Evolutionary conservation across 352 stramenopile genomes (phyloP).

Genomic region (Pythium aphanidermatum): DNA sequence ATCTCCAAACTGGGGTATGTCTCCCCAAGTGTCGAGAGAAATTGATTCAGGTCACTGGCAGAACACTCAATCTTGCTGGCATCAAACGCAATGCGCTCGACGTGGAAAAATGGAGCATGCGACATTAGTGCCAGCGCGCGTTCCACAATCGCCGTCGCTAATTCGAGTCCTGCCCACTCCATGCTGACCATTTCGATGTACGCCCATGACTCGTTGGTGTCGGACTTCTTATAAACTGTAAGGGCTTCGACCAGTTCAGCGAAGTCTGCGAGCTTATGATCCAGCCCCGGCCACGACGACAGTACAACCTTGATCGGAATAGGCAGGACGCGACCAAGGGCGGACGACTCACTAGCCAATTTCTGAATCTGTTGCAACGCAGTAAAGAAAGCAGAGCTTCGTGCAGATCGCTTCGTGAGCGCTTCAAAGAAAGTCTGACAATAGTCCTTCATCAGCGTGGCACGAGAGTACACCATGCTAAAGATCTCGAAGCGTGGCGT

Average conservation of each 20-base stretch:
- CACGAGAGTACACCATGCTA: not conserved
- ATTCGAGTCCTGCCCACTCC: constrained; percentile 1
- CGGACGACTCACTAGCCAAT: not conserved
- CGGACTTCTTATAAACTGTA: not conserved
- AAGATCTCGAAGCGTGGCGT: constrained; percentile 4
- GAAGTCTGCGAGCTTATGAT: constrained; percentile 1
- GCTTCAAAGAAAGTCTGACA: constrained; percentile 1
- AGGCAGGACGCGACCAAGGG: not conserved
- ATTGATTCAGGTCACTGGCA: not conserved
- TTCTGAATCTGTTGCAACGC: not conserved
- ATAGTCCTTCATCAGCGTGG: not conserved
- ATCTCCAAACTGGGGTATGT: constrained; percentile 5
- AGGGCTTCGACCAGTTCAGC: constrained; percentile 3
- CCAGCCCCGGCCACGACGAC: constrained; percentile 7
- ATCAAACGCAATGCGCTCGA: not conserved
- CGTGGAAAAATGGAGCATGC: constrained; percentile 3
- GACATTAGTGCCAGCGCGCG: not conserved
- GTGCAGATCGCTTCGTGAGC: not conserved
- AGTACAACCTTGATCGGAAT: constrained; percentile 8
- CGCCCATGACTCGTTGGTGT: not conserved
- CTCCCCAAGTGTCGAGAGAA: not conserved
- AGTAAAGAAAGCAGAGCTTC: not conserved
- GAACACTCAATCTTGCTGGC: not conserved
- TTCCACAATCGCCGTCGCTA: constrained; percentile 2
- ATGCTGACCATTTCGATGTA: constrained; percentile 6